These are phyloP conservation scores for Tetrahymena malaccensis DNA, from an alignment of 73 alveolate genomes.

Conservation along the genomic window DNA sequence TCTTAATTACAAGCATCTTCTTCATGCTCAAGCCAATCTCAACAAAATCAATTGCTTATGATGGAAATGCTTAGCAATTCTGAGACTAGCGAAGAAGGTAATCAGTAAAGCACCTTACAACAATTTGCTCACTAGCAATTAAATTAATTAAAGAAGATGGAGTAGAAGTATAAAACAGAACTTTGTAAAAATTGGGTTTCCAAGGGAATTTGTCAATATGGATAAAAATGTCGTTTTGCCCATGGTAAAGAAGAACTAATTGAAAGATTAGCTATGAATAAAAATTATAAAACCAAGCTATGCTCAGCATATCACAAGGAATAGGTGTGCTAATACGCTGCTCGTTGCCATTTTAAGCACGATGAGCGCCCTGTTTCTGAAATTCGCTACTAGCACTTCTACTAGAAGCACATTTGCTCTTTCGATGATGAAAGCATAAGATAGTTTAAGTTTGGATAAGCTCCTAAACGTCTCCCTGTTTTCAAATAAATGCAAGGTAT, in stretches of 20 bases:
- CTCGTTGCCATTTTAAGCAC: constrained; percentile 76
- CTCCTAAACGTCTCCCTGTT: not conserved
- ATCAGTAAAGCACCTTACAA: not conserved
- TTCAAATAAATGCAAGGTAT: not conserved
- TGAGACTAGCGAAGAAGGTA: not conserved
- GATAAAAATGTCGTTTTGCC: constrained; percentile 80
- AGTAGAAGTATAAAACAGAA: constrained; percentile 78
- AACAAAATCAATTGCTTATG: not conserved
- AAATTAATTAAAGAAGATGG: not conserved
- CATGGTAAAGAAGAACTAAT: constrained; percentile 77
- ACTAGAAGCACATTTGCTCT: not conserved
- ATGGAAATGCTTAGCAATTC: not conserved
- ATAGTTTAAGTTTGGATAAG: not conserved
- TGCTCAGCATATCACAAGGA: constrained; percentile 66
- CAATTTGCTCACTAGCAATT: not conserved
- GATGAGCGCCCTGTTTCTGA: constrained; percentile 64
- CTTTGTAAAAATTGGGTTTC: constrained; percentile 84
- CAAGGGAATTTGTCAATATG: constrained; percentile 68
- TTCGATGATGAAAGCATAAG: not conserved
- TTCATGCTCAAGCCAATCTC: not conserved
- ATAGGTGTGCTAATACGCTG: constrained; percentile 76
- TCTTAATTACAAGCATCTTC: not conserved
- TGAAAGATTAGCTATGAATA: constrained; percentile 38
- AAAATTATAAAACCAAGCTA: constrained; percentile 62
- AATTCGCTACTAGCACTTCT: constrained; percentile 10